Conservation (phyloP, 495 filamentous ascomycete genomes). For the Collariella sp. region DNA sequence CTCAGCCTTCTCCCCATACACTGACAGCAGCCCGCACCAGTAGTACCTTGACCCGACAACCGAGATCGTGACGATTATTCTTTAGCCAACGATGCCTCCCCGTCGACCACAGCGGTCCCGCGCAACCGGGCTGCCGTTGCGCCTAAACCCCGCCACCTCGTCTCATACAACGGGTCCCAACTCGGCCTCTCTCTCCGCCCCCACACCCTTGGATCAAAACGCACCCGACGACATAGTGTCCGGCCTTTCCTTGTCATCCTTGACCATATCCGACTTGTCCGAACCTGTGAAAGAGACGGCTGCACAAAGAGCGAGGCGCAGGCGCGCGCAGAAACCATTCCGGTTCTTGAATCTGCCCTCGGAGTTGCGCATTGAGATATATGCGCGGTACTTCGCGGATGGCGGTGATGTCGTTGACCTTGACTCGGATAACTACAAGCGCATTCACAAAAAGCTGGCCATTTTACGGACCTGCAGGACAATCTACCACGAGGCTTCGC, state of each 20-base stretch:
- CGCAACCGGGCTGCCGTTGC: slow-evolving; percentile 13
- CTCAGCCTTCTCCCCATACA: not conserved
- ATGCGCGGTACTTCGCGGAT: slow-evolving; percentile 50
- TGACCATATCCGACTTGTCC: slow-evolving; percentile 23
- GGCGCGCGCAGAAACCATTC: slow-evolving; percentile 44
- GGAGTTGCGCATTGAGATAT: slow-evolving; percentile 67
- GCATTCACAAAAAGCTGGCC: slow-evolving; percentile 45
- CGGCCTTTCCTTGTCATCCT: slow-evolving; percentile 24
- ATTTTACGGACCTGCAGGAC: slow-evolving; percentile 56
- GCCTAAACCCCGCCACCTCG: slow-evolving; percentile 30
- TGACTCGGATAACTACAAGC: slow-evolving; percentile 55
- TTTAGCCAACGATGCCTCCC: slow-evolving; percentile 26
- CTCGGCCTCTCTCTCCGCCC: slow-evolving; percentile 36
- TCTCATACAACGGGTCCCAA: slow-evolving; percentile 27
- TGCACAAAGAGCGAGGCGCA: slow-evolving; percentile 14
- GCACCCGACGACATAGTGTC: slow-evolving; percentile 32
- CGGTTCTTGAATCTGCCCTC: slow-evolving; percentile 69
- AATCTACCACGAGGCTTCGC: slow-evolving; percentile 62
- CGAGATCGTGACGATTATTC: not conserved
- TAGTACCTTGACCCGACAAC: not conserved
- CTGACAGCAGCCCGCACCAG: not conserved
- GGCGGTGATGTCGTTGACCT: slow-evolving; percentile 57
- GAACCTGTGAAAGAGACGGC: not conserved
- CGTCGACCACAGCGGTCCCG: slow-evolving; percentile 21
- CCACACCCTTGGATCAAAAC: slow-evolving; percentile 37